phyloP scores from a whole-genome alignment of 2,329 filamentous ascomycete species.

The Aspergillus neoniger region DNA sequence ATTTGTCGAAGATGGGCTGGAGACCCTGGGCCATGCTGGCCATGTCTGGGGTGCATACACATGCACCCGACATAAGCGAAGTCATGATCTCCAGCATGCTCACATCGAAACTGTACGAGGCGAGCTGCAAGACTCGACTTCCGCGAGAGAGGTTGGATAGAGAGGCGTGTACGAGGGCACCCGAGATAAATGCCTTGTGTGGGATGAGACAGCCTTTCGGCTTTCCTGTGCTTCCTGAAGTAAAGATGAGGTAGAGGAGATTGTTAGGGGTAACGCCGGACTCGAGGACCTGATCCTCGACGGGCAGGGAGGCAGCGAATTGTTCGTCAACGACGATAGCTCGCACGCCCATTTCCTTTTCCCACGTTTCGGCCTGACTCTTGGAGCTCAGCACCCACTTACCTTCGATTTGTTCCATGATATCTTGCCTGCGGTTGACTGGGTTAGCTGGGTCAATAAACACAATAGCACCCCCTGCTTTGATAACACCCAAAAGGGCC shows the following conservation, averaged over 20 bases:
- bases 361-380: neutral
- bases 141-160: neutral
- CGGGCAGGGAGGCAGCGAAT: neutral
- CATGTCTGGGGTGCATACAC: neutral
- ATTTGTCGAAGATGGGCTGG: neutral
- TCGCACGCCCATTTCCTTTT: neutral
- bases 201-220: slow-evolving; percentile 10
- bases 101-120: neutral
- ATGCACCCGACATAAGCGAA: neutral
- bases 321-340: neutral
- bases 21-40: neutral
- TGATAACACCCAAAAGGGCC: neutral
- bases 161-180: neutral
- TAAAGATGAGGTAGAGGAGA: slow-evolving; percentile 5
- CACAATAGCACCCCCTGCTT: neutral
- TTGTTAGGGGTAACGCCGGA: neutral
- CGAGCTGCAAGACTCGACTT: neutral
- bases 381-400: neutral
- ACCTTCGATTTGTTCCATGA: neutral
- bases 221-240: slow-evolving; percentile 7
- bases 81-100: neutral
- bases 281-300: neutral
- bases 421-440: neutral
- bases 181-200: neutral
- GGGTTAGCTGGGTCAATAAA: neutral